Conservation (phyloP, 371 early-diverging fungal genomes). For the Lichtheimia hyalospora region DNA sequence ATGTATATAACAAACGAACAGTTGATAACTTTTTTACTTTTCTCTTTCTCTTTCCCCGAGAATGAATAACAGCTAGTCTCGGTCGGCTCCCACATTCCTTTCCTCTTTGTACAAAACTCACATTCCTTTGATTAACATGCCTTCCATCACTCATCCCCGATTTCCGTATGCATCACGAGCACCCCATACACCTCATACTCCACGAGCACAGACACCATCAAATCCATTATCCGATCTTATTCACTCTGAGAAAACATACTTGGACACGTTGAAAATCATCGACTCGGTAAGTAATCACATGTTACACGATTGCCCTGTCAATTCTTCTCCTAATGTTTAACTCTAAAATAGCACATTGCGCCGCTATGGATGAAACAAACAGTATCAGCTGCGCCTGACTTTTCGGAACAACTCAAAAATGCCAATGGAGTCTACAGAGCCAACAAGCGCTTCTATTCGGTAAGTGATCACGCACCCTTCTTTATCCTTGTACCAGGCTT, state of each 20-base stretch:
- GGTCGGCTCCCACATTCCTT: conserved; percentile 2
- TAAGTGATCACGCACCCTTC: conserved; percentile 14
- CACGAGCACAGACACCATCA: background rate
- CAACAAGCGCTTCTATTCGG: conserved; percentile 48
- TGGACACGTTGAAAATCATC: conserved; percentile 44
- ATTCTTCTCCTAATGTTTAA: background rate
- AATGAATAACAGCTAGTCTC: background rate
- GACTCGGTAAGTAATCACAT: conserved; percentile 36
- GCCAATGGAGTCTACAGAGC: conserved; percentile 39
- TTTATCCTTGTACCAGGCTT: background rate
- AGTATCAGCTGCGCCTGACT: conserved; percentile 47
- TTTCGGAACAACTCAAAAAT: conserved; percentile 41
- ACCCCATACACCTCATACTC: conserved; percentile 12
- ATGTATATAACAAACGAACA: background rate
- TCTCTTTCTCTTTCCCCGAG: conserved; percentile 4
- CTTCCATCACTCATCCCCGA: conserved; percentile 16
- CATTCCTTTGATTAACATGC: conserved; percentile 13
- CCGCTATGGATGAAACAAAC: conserved; percentile 53
- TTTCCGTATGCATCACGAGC: conserved; percentile 1
- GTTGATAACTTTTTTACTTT: background rate
- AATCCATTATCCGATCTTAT: conserved; percentile 50
- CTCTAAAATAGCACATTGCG: conserved; percentile 42
- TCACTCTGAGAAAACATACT: conserved; percentile 47
- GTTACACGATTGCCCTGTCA: background rate
- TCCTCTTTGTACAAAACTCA: conserved; percentile 9